These are phyloP conservation scores for Dendrobium officinale DNA, from an alignment of 106 monocot genomes.

Conservation along the genomic window DNA sequence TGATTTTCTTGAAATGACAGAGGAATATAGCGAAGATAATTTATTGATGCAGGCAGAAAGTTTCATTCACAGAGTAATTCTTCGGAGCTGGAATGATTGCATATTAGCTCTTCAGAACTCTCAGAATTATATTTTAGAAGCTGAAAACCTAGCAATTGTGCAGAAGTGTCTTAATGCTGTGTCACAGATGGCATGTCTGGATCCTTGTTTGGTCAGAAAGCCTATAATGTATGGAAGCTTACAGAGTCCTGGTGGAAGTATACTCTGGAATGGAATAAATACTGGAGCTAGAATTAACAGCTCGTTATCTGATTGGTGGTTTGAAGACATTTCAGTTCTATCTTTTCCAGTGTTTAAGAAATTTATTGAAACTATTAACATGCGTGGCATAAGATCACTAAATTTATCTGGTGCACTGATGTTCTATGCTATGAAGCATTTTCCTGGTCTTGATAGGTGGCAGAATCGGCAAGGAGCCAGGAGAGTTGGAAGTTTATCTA, in stretches of 20 bases:
- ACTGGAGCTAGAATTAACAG: constrained; percentile 39
- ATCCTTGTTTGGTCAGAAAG: constrained; percentile 51
- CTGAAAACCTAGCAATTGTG: constrained; percentile 27
- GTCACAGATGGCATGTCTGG: constrained; percentile 41
- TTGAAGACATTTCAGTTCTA: constrained; percentile 46
- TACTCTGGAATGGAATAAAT: constrained; percentile 63
- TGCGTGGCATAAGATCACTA: constrained; percentile 23
- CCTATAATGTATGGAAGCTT: constrained; percentile 45
- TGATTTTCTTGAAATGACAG: constrained; percentile 57
- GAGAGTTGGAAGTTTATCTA: constrained; percentile 7
- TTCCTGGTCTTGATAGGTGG: constrained; percentile 50
- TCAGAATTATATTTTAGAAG: constrained; percentile 23
- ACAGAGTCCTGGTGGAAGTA: constrained; percentile 63
- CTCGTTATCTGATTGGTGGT: constrained; percentile 48
- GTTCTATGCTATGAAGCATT: constrained; percentile 37
- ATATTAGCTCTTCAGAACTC: constrained; percentile 33
- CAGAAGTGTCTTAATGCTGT: constrained; percentile 26
- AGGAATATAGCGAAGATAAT: constrained; percentile 37
- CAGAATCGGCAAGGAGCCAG: constrained; percentile 17
- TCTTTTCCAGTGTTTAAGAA: constrained; percentile 28
- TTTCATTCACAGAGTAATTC: constrained; percentile 27
- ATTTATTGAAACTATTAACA: constrained; percentile 35
- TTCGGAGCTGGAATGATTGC: constrained; percentile 50
- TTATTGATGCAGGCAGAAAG: constrained; percentile 19
- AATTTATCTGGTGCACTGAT: constrained; percentile 32